phyloP scores from a whole-genome alignment of 2,329 filamentous ascomycete species.

The Phaeophleospora eucalypticola region DNA sequence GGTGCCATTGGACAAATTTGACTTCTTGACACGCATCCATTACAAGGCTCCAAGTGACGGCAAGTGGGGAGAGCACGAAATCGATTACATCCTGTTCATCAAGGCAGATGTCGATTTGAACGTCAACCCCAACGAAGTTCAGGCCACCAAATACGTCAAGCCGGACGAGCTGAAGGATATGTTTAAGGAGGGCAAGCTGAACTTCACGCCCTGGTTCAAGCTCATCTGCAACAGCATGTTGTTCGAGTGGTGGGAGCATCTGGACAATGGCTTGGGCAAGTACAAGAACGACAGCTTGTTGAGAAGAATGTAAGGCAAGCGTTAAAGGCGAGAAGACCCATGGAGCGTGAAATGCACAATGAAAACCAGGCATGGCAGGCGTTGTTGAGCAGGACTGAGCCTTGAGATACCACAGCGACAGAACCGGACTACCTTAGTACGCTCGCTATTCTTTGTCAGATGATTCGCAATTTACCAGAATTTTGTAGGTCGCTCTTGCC shows the following conservation, averaged over 20 bases:
- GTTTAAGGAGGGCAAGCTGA: slow-evolving; percentile 74
- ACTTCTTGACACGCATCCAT: slow-evolving; percentile 93
- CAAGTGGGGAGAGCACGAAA: slow-evolving; percentile 98
- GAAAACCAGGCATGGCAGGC: slow-evolving; percentile 1
- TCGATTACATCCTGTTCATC: slow-evolving; percentile 99
- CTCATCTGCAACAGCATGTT: slow-evolving; percentile 97
- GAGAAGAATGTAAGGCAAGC: slow-evolving; percentile 73
- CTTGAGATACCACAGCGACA: slow-evolving; percentile 17
- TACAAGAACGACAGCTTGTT: slow-evolving; percentile 84
- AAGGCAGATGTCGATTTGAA: slow-evolving; percentile 83
- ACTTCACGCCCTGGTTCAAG: slow-evolving; percentile 99
- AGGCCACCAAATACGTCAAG: slow-evolving; percentile 78
- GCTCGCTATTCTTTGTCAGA: not conserved
- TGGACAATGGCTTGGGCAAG: slow-evolving; percentile 75
- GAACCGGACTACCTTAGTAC: not conserved
- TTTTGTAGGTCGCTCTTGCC: no score
- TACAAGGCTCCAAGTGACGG: slow-evolving; percentile 96
- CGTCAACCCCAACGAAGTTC: slow-evolving; percentile 82
- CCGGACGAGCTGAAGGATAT: slow-evolving; percentile 76
- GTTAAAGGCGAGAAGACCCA: not conserved
- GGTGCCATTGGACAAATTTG: slow-evolving; percentile 86
- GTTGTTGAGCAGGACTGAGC: slow-evolving; percentile 7
- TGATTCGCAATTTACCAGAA: no score
- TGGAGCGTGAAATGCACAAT: not conserved
- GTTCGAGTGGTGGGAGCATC: slow-evolving; percentile 92